Evolutionary conservation across 2,329 filamentous ascomycete genomes (phyloP).

Genomic region (Colletotrichum viniferum): DNA sequence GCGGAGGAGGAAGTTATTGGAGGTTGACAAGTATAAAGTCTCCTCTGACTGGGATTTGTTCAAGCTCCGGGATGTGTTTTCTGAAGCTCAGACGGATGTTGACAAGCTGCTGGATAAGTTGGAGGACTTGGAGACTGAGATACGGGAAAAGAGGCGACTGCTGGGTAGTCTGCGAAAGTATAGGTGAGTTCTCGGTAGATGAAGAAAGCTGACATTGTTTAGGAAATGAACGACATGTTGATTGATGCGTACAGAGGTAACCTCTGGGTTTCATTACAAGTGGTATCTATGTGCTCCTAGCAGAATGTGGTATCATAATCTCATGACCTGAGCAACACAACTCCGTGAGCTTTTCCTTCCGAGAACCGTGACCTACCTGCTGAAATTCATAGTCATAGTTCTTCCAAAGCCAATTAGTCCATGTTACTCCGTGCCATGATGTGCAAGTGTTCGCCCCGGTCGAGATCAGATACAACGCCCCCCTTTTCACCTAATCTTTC

Average conservation of each 20-base stretch:
- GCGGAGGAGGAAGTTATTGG: conserved; percentile 64
- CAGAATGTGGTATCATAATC: conserved; percentile 19
- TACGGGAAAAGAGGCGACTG: neutral
- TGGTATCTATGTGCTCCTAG: conserved; percentile 13
- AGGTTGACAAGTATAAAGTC: neutral
- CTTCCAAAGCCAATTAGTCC: neutral
- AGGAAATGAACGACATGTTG: neutral
- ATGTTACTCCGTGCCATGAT: neutral
- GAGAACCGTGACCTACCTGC: neutral
- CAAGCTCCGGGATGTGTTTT: neutral
- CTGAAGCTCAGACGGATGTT: neutral
- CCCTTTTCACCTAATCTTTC: neutral
- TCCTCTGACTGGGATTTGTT: neutral
- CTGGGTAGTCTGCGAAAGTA: neutral
- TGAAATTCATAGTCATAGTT: neutral
- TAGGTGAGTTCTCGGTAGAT: neutral
- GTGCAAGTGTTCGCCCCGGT: neutral
- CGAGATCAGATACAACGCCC: neutral
- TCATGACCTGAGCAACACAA: neutral
- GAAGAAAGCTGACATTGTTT: neutral
- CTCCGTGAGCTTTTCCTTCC: conserved; percentile 7
- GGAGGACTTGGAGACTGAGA: neutral
- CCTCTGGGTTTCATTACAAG: neutral
- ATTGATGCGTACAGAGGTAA: neutral
- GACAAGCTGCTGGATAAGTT: neutral